Evolutionary conservation across 2,329 filamentous ascomycete genomes (phyloP).

Genomic region (Coleophoma crateriformis): DNA sequence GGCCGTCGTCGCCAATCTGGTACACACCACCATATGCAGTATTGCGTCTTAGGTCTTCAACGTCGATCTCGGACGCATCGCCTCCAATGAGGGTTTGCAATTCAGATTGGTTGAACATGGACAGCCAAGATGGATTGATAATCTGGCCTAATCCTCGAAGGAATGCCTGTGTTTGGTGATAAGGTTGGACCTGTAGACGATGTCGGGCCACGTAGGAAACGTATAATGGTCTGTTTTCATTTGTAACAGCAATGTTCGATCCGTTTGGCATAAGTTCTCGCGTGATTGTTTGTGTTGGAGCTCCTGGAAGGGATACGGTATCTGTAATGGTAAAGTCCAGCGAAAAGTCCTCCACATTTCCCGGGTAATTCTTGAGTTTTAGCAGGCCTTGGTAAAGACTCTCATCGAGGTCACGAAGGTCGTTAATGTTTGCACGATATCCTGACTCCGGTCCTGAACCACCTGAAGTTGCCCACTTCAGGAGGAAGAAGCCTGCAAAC

Average conservation of each 20-base stretch:
- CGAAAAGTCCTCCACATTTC: constrained; percentile 72
- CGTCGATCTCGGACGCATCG: constrained; percentile 77
- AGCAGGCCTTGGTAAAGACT: constrained; percentile 82
- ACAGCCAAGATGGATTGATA: constrained; percentile 87
- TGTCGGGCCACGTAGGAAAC: constrained; percentile 88
- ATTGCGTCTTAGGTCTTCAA: constrained; percentile 78
- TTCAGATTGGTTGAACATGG: constrained; percentile 97
- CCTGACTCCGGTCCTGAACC: constrained; percentile 61
- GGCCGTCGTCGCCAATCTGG: constrained; percentile 77
- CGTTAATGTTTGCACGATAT: constrained; percentile 91
- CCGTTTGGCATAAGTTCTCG: constrained; percentile 74
- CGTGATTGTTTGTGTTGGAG: constrained; percentile 56
- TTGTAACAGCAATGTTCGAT: constrained; percentile 73
- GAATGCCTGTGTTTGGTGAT: constrained; percentile 80
- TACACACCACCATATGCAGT: constrained; percentile 88
- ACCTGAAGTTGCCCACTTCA: constrained; percentile 82
- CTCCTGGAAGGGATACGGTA: constrained; percentile 41
- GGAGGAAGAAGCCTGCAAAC: constrained; percentile 92
- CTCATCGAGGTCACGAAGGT: constrained; percentile 87
- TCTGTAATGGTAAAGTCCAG: constrained; percentile 90
- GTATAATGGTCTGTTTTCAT: constrained; percentile 90
- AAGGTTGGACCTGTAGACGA: constrained; percentile 74
- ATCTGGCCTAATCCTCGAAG: constrained; percentile 80
- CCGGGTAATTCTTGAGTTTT: constrained; percentile 77
- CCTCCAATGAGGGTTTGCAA: constrained; percentile 90